phyloP scores from a whole-genome alignment of 768 basidiomycete species.

The Russula foetens region DNA sequence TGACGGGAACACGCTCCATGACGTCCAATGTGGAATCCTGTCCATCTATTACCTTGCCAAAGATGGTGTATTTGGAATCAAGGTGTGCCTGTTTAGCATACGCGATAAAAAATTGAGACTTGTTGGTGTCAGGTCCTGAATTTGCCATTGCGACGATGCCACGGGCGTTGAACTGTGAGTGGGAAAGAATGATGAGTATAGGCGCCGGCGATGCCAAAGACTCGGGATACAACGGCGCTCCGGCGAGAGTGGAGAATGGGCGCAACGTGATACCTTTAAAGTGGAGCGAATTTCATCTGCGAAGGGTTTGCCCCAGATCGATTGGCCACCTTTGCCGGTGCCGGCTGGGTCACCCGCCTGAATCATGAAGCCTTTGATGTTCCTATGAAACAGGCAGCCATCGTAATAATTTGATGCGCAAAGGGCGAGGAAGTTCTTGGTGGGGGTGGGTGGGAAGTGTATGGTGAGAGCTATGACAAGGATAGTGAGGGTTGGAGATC shows the following conservation, averaged over 20 bases:
- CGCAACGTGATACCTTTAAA: slow-evolving; percentile 54
- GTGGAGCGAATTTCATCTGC: slow-evolving; percentile 90
- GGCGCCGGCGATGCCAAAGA: not conserved
- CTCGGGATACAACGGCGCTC: not conserved
- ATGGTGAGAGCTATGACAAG: not conserved
- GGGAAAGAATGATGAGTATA: not conserved
- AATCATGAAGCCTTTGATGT: slow-evolving; percentile 94
- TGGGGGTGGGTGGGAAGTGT: not conserved
- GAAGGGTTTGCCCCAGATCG: slow-evolving; percentile 91
- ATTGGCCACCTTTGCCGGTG: slow-evolving; percentile 93
- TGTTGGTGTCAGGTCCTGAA: slow-evolving; percentile 89
- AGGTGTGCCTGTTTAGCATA: slow-evolving; percentile 92
- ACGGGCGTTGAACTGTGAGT: slow-evolving; percentile 78
- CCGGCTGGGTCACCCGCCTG: slow-evolving; percentile 89
- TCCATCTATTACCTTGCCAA: slow-evolving; percentile 98
- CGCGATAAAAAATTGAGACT: slow-evolving; percentile 83
- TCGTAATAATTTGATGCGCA: slow-evolving; percentile 88
- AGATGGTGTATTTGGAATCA: slow-evolving; percentile 90
- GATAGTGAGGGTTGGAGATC: slow-evolving; percentile 12
- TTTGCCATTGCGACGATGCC: slow-evolving; percentile 99
- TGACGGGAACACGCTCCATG: slow-evolving; percentile 92
- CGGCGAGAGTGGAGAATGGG: slow-evolving; percentile 15
- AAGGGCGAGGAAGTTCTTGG: slow-evolving; percentile 89
- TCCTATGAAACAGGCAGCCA: slow-evolving; percentile 81
- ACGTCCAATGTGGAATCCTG: slow-evolving; percentile 86